Percentiles rank a stretch among this genome's conserved stretches.
Evolutionary conservation across 2,329 filamentous ascomycete species (phyloP).

Genomic region (Chaetomium sp.): DNA sequence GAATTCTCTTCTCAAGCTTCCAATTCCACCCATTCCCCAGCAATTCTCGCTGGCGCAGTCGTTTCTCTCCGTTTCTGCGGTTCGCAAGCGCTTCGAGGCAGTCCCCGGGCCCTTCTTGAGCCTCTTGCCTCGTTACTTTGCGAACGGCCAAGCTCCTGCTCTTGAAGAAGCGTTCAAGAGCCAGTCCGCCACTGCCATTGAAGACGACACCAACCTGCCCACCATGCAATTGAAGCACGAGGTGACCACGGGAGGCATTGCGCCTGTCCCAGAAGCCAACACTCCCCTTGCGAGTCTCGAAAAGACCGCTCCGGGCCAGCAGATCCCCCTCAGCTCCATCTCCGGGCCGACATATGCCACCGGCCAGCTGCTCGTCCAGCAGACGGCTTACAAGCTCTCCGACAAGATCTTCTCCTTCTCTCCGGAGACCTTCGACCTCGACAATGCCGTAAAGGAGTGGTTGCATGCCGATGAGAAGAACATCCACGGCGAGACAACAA

Average conservation of each 20-base stretch:
- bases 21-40: conserved; percentile 2
- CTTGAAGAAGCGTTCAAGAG: conserved; percentile 32
- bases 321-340: conserved; percentile 61
- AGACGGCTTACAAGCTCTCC: conserved; percentile 91
- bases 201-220: conserved; percentile 19
- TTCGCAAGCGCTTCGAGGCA: conserved; percentile 31
- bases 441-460: conserved; percentile 81
- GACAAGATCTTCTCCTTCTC: conserved; percentile 99
- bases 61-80: conserved; percentile 29
- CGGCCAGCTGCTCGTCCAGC: conserved; percentile 90
- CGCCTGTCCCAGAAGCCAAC: conserved; percentile 40
- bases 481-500: conserved; percentile 76
- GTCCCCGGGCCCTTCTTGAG: conserved; percentile 25
- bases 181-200: conserved; percentile 21
- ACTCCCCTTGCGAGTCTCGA: conserved; percentile 29
- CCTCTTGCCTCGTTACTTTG: conserved; percentile 31
- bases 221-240: conserved; percentile 42
- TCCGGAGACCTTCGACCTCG: conserved; percentile 88
- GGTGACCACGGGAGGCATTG: conserved; percentile 41
- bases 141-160: conserved; percentile 24
- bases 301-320: conserved; percentile 55
- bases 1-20: conserved; percentile 14
- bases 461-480: conserved; percentile 70
- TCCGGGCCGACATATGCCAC: conserved; percentile 90
- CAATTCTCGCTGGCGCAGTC: conserved; percentile 32